Percentiles rank a stretch among this genome's conserved stretches.
phyloP scores from a whole-genome alignment of 495 filamentous ascomycete genomes.

The Mytilinidion resinicola region DNA sequence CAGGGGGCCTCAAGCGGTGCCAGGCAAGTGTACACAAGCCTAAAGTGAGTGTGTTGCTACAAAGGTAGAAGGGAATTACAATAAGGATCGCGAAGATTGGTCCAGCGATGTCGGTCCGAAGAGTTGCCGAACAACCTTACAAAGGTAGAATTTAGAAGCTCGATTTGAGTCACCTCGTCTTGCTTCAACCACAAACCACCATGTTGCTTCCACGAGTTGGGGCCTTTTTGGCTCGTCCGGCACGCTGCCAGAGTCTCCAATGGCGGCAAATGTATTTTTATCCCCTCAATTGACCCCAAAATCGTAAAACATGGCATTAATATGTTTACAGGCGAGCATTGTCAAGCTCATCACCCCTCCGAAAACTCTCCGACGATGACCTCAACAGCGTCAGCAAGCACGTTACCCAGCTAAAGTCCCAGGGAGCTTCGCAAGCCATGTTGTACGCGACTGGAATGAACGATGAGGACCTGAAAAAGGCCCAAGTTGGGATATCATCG shows the following conservation, averaged over 20 bases:
- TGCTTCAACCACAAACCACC: not conserved
- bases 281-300: not conserved
- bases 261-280: conserved; percentile 21
- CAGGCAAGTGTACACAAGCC: too few relatives aligned
- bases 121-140: too few relatives aligned
- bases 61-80: too few relatives aligned
- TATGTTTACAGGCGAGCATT: conserved; percentile 17
- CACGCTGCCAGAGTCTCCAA: conserved; percentile 12
- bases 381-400: conserved; percentile 70
- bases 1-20: too few relatives aligned
- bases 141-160: too few relatives aligned
- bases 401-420: conserved; percentile 93
- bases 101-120: too few relatives aligned
- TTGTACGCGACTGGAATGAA: conserved; percentile 87
- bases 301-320: conserved; percentile 8
- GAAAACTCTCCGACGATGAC: conserved; percentile 14
- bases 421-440: conserved; percentile 98
- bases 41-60: too few relatives aligned
- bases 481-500: conserved; percentile 94
- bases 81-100: too few relatives aligned
- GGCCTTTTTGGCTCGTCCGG: conserved; percentile 14
- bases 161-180: too few relatives aligned
- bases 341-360: conserved; percentile 19
- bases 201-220: conserved; percentile 21
- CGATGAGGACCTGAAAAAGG: conserved; percentile 81